These are phyloP conservation scores for Phragmites australis DNA, from an alignment of 176 grass and related monocot species.

Conservation along the genomic window DNA sequence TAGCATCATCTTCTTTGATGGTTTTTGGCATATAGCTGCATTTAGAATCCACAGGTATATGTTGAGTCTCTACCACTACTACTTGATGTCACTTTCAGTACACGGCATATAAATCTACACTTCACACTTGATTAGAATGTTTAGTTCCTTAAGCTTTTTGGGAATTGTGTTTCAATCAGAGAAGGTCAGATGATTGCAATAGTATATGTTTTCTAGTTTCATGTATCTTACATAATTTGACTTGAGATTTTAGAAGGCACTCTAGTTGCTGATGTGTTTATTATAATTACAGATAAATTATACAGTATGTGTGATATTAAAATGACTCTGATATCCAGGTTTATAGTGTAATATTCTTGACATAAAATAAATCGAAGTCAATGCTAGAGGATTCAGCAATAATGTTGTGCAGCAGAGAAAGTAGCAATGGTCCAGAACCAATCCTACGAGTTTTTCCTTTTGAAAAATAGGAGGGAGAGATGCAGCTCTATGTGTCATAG, in stretches of 20 bases:
- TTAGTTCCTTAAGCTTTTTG: background rate
- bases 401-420: background rate
- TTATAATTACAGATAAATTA: background rate
- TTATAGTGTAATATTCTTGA: background rate
- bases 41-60: conserved; percentile 26
- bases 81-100: conserved; percentile 27
- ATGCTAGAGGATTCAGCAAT: background rate
- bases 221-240: background rate
- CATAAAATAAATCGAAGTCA: background rate
- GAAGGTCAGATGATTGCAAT: conserved; percentile 11
- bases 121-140: background rate
- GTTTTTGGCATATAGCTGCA: background rate
- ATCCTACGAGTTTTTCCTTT: background rate
- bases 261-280: background rate
- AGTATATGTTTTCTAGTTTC: conserved; percentile 11
- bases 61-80: background rate
- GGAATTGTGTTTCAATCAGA: conserved; percentile 12
- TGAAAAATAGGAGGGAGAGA: background rate
- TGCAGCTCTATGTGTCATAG: no score
- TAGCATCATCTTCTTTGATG: conserved; percentile 15
- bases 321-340: background rate
- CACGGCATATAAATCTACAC: background rate
- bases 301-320: background rate
- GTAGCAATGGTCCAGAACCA: background rate
- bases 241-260: background rate